Evolutionary conservation across 805 yeast genomes (phyloP), one percentile per base, ranked within the genome.

Genomic region (Teunomyces panamensis): DNA sequence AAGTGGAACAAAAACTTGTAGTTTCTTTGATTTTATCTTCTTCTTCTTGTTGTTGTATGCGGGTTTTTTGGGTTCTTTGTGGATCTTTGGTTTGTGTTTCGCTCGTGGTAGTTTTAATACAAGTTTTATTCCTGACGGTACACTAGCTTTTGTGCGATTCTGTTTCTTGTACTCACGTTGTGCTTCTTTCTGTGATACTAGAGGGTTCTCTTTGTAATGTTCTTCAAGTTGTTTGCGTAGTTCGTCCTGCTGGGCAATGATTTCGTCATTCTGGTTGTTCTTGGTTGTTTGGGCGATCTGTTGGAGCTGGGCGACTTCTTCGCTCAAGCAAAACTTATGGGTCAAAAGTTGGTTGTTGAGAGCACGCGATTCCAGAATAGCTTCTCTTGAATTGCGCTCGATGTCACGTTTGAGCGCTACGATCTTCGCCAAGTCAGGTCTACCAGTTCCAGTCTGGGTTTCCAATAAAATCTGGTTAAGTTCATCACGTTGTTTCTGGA

Each of bases 131-230:
- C 52, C 55, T 4, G 47, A 30, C 8, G 26, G 29, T 28, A 30
- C 44, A 9, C 30, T 20, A 16, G 42, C 24, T 13, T 20, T 7
- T 27, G 34, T 24, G 13, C 30, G 30, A 6, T 29, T n/a, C 30
- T 11, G 39, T 9, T 42, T 42, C 10, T 14, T 30, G 11, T 14
- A 9, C 13, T 30, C 43, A 14, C 9, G 43, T 10, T 24, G 17
- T 2, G 76, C 75, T 48, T 71, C 76, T 13, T 53, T 57, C 48
- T 69, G 76, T 6, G 76, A 71, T 3, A 50, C 48, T 30, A 72
- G 57, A 2, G 77, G 77, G 43, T 67, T 50, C 33, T 60, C 55
- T 13, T 54, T 50, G 50, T 73, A 73, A 51, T 73, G 77, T 5
- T 58, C 50, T 26, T 52, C 60, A 17, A 73, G 58, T 49, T 68